Conservation (phyloP, 1,284 basidiomycete genomes). For the Puccinia novopanici region DNA sequence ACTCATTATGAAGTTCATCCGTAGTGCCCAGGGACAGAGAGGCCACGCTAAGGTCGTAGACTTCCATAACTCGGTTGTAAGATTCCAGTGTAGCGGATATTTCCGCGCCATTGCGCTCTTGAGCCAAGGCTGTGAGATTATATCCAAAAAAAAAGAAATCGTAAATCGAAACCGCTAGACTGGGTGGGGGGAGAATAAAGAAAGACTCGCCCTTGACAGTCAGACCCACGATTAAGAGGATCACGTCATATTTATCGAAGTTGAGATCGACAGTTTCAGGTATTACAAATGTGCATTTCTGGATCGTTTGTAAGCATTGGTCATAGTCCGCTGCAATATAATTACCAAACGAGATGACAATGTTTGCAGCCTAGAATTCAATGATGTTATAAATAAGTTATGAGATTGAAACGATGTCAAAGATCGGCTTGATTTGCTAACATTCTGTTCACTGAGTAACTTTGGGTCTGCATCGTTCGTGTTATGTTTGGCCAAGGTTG, state of each 20-base stretch:
- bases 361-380: conserved; percentile 35
- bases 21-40: background rate
- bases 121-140: conserved; percentile 19
- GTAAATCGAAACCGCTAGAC: background rate
- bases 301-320: conserved; percentile 10
- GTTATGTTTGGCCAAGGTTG: conserved; percentile 5
- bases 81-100: conserved; percentile 5
- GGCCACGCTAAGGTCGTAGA: conserved; percentile 18
- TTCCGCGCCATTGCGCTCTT: conserved; percentile 16
- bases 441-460: conserved; percentile 28
- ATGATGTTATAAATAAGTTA: background rate
- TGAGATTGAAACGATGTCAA: background rate
- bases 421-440: background rate
- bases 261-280: conserved; percentile 26
- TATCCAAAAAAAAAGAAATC: background rate
- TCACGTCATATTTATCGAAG: conserved; percentile 41
- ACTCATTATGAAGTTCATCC: conserved; percentile 34
- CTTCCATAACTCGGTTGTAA: conserved; percentile 31
- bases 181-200: background rate
- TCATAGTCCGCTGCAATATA: conserved; percentile 20
- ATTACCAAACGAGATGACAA: conserved; percentile 27
- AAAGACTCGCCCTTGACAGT: conserved; percentile 14
- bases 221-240: conserved; percentile 18
- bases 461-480: conserved; percentile 18
- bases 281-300: conserved; percentile 15